Percentiles rank a stretch among this genome's conserved stretches.
phyloP scores from a whole-genome alignment of 331 rosid species.

The Stylosanthes scabra region DNA sequence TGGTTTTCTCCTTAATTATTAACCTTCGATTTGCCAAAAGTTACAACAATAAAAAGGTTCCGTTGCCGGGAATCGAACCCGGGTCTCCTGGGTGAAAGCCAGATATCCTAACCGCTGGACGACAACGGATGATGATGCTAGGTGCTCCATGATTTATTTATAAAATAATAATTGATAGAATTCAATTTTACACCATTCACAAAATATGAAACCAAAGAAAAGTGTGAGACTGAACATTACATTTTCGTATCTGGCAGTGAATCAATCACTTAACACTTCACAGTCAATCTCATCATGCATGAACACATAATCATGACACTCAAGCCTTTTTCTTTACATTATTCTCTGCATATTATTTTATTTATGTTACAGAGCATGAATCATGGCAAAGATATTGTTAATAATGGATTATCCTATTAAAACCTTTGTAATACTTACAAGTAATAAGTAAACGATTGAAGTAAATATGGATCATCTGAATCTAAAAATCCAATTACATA shows the following conservation, averaged over 20 bases:
- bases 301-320: not conserved
- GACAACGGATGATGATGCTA: slow-evolving; percentile 71
- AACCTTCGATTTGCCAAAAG: not conserved
- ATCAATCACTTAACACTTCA: no score
- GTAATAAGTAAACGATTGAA: not conserved
- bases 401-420: no score
- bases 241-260: no score
- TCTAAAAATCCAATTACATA: slow-evolving; percentile 35
- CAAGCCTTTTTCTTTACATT: not conserved
- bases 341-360: not conserved
- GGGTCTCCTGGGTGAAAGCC: slow-evolving; percentile 99
- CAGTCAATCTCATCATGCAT: no score
- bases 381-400: not conserved
- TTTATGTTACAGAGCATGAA: not conserved
- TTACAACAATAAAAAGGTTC: slow-evolving; percentile 24
- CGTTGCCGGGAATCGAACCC: slow-evolving; percentile 98
- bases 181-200: no score
- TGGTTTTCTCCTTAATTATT: not conserved
- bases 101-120: slow-evolving; percentile 99
- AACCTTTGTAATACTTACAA: no score
- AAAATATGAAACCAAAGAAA: no score
- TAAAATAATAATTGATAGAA: no score
- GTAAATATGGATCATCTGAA: slow-evolving; percentile 4
- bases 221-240: not conserved
- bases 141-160: no score